Base-by-base conservation (phyloP, 2,329 filamentous ascomycete genomes). In the Nectriaceae sp. region DNA sequence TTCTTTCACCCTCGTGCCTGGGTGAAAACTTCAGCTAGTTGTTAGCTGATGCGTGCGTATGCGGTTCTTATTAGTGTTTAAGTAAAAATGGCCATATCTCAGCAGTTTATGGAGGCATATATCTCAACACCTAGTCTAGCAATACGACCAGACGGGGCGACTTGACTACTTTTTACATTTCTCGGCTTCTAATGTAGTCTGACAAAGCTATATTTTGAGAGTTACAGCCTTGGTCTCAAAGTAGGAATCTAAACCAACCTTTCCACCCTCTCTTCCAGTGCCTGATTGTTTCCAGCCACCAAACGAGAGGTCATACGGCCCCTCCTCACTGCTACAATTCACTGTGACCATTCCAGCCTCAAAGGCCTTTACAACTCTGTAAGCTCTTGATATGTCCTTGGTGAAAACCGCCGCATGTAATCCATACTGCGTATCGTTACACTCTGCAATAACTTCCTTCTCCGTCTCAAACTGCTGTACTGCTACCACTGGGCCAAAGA, bases 321-420 rank as follows among this genome's bases (percentile, higher is more conserved):
- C 37, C 2, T n/a, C 15, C n/a, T 44, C 46, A 16, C 37, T 40
- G 3, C 18, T 39, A 11, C 21, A 40, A 58, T 77, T 78, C 55
- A 77, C 69, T 74, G 73, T 77, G 29, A 76, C 73, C 69, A 74
- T 75, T 24, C 83, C 83, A 1, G 80, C 74, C 63, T 85, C 79
- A 42, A 86, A 77, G n/a, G 75, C 76, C 43, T 75, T 75, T n/a
- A 78, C 72, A 3, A 75, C 68, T 18, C 69, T 68, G 53, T 76
- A 73, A 4, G 71, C 67, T 33, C 66, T 65, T 56, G 70, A 75
- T 45, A 85, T 73, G 59, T 84, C 75, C 55, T 77, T 69, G 0
- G 76, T 85, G 57, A 86, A 87, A 2, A 88, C 66, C 0, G 82
- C 78, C 3, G 77, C 75, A 11, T 77, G 82, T 1, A 86, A 73